Base-by-base conservation (phyloP, 129 eudicot genomes). In the Heracleum sosnowskyi region DNA sequence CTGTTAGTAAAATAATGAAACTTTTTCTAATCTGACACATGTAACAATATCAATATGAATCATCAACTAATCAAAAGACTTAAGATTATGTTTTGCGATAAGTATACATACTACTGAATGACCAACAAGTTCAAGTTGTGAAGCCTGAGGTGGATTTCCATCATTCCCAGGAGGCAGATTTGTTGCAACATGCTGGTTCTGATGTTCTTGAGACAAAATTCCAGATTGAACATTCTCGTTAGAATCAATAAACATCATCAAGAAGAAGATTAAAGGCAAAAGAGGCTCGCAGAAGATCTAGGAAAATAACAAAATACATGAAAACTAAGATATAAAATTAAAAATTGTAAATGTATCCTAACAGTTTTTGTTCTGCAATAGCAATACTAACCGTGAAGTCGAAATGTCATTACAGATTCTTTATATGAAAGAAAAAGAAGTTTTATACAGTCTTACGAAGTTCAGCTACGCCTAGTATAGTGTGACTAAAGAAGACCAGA, bases 71-170 rank as follows among this genome's bases (percentile, higher is more conserved):
- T 45, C 39, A 29, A n/a, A 15, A 34, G 11, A 44, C 9, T n/a
- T 78, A 0, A 69, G 17, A 22, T 39, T 29, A 66, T 46, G 37
- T 63, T 26, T 63, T 36, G 22, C 26, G 29, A 66, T 17, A 76
- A 83, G 39, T 69, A 69, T 29, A 80, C 96, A 79, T 88, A 92
- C 96, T 55, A 93, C 86, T 24, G 98, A 88, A 86, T 90, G 96
- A 24, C 98, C 94, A 81, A 83, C 92, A 77, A 90, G 92, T 69
- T 87, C 92, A 51, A 83, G 87, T 69, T 82, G 96, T 80, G 94
- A 88, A 40, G 83, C 83, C 80, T 87, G 96, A 34, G 89, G 78
- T 36, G 84, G 47, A 80, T 82, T 79, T 76, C 82, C 90, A 74
- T 76, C 88, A 84, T 39, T 85, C 44, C 83, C 75, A 40, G 85